Conservation (phyloP, 2,329 filamentous ascomycete species). For the Lizonia empirigonia region DNA sequence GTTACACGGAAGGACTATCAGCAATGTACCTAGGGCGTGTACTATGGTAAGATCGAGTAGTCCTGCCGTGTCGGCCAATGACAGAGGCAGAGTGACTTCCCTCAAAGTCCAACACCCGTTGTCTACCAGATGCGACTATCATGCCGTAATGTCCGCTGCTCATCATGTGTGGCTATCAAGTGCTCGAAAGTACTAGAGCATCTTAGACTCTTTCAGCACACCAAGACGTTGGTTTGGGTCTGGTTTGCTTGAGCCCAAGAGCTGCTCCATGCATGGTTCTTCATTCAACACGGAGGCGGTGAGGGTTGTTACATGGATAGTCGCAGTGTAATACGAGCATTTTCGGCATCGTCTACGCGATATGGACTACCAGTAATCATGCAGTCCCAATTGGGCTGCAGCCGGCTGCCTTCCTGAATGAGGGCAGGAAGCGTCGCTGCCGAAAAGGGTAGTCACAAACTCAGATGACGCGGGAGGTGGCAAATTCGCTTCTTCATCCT, state of each 20-base stretch:
- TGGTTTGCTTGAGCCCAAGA: not conserved
- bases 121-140: too few relatives aligned
- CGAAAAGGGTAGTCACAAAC: slow-evolving; percentile 6
- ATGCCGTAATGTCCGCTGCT: too few relatives aligned
- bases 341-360: not conserved
- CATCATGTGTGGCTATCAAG: too few relatives aligned
- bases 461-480: slow-evolving; percentile 7
- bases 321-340: not conserved
- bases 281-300: too few relatives aligned
- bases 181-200: not conserved
- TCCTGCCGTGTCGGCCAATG: not conserved
- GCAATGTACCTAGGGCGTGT: not conserved
- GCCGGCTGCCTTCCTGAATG: not conserved
- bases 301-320: not conserved
- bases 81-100: not conserved
- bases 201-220: not conserved
- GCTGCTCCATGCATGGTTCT: too few relatives aligned
- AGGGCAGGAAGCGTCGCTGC: slow-evolving; percentile 1
- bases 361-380: slow-evolving; percentile 1
- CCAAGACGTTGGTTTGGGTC: not conserved
- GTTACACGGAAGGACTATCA: too few relatives aligned
- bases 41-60: not conserved
- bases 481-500: slow-evolving; percentile 13
- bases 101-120: too few relatives aligned
- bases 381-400: slow-evolving; percentile 7